These are phyloP conservation scores for Didymella pomorum DNA, from an alignment of 2,329 filamentous ascomycete species.

Conservation along the genomic window DNA sequence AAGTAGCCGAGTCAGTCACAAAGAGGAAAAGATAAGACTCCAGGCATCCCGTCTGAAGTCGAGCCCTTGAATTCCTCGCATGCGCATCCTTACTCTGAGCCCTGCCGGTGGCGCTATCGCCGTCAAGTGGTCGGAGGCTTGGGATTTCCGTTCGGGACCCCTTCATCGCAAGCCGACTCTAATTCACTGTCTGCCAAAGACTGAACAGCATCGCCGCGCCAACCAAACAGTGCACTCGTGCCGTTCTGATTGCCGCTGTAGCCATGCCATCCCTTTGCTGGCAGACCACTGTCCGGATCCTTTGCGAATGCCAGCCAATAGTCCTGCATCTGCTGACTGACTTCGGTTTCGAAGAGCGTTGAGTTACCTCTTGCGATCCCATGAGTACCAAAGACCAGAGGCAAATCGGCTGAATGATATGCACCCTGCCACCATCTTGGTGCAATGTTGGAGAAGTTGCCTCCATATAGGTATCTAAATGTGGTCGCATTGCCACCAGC, in stretches of 20 bases:
- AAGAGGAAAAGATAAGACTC: not conserved
- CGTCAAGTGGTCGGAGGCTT: not conserved
- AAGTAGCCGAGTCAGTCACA: not conserved
- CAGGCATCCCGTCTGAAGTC: not conserved
- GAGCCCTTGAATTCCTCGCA: not conserved
- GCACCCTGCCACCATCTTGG: conserved; percentile 1
- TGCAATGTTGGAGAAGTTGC: conserved; percentile 15
- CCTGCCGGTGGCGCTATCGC: not conserved
- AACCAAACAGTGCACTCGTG: conserved; percentile 32
- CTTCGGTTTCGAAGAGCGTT: not conserved
- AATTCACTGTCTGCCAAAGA: conserved; percentile 26
- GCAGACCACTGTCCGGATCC: not conserved
- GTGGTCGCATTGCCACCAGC: conserved; percentile 35
- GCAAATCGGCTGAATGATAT: not conserved
- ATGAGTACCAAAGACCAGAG: not conserved
- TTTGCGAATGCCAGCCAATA: not conserved
- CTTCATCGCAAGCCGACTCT: conserved; percentile 29
- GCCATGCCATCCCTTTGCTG: not conserved
- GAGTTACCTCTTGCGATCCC: not conserved
- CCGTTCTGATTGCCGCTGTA: conserved; percentile 26
- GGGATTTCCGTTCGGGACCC: conserved; percentile 12
- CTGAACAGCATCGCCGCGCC: conserved; percentile 23
- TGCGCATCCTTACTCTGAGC: not conserved
- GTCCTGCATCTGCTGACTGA: not conserved
- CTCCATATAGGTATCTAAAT: conserved; percentile 50